phyloP scores from a whole-genome alignment of 352 stramenopile genomes.

The Pythium guiyangense region DNA sequence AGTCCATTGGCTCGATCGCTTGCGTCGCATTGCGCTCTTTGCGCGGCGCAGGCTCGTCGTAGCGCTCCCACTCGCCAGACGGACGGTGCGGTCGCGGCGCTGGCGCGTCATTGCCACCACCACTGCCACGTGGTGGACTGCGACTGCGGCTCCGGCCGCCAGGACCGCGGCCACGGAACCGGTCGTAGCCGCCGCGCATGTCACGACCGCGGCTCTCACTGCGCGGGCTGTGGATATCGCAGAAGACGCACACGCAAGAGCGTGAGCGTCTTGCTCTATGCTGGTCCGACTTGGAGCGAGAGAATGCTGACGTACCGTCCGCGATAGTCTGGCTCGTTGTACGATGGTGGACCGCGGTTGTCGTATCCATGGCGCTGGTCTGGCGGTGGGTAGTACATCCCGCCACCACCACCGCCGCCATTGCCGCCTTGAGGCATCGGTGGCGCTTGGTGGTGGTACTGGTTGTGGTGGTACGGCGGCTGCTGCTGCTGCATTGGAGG shows the following conservation, averaged over 20 bases:
- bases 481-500: too few species aligned
- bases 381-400: slow-evolving; percentile 21
- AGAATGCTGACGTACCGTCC: slow-evolving; percentile 8
- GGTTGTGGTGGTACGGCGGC: background rate
- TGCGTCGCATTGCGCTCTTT: slow-evolving; percentile 30
- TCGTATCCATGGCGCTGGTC: slow-evolving; percentile 13
- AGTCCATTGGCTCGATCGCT: slow-evolving; percentile 65
- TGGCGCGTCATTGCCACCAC: background rate
- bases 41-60: slow-evolving; percentile 12
- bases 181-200: slow-evolving; percentile 18
- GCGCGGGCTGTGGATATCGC: slow-evolving; percentile 8
- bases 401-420: background rate
- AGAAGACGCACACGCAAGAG: background rate
- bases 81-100: slow-evolving; percentile 3
- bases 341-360: slow-evolving; percentile 4
- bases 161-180: slow-evolving; percentile 15
- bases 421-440: slow-evolving; percentile 18
- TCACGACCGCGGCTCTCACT: slow-evolving; percentile 21
- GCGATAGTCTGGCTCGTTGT: slow-evolving; percentile 16
- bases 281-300: too few species aligned
- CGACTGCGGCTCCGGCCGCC: slow-evolving; percentile 29
- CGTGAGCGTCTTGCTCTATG: background rate
- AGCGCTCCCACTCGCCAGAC: slow-evolving; percentile 18
- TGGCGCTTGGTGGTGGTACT: background rate
- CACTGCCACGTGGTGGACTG: slow-evolving; percentile 25